These are phyloP conservation scores for Trichothecium roseum DNA, from an alignment of 2,329 filamentous ascomycete species.

Conservation along the genomic window DNA sequence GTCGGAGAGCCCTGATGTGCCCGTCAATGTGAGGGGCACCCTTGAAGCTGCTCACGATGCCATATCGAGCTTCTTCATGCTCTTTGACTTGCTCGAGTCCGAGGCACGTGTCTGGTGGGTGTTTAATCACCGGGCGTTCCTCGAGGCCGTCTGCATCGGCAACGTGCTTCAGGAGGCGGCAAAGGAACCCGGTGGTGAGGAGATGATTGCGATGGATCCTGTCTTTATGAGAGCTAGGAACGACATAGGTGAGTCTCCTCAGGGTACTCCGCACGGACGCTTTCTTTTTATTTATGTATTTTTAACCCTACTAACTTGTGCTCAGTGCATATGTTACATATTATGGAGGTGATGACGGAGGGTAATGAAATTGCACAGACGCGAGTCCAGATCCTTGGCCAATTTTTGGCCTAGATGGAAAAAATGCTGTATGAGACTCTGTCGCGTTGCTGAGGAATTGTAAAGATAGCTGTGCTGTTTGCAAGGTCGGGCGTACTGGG, in stretches of 20 bases:
- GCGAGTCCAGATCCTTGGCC: slow-evolving; percentile 46
- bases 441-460: too few relatives aligned
- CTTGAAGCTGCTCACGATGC: slow-evolving; percentile 69
- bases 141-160: slow-evolving; percentile 63
- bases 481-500: too few relatives aligned
- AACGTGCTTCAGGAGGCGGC: slow-evolving; percentile 44
- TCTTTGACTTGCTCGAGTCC: slow-evolving; percentile 56
- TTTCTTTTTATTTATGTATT: background rate
- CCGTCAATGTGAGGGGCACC: slow-evolving; percentile 56
- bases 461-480: too few relatives aligned
- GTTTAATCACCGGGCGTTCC: slow-evolving; percentile 70
- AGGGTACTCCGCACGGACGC: background rate
- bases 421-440: too few relatives aligned
- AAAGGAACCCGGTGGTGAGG: slow-evolving; percentile 33
- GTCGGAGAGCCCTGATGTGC: slow-evolving; percentile 54
- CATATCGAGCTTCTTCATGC: slow-evolving; percentile 62
- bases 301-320: slow-evolving; percentile 4
- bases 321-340: slow-evolving; percentile 52
- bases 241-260: slow-evolving; percentile 47
- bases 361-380: slow-evolving; percentile 50
- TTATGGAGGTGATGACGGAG: slow-evolving; percentile 49
- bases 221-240: slow-evolving; percentile 47
- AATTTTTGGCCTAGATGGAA: slow-evolving; percentile 32
- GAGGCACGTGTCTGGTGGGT: slow-evolving; percentile 80
- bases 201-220: slow-evolving; percentile 40